phyloP scores from a whole-genome alignment of 306 rosid species.

The Benincasa hispida region DNA sequence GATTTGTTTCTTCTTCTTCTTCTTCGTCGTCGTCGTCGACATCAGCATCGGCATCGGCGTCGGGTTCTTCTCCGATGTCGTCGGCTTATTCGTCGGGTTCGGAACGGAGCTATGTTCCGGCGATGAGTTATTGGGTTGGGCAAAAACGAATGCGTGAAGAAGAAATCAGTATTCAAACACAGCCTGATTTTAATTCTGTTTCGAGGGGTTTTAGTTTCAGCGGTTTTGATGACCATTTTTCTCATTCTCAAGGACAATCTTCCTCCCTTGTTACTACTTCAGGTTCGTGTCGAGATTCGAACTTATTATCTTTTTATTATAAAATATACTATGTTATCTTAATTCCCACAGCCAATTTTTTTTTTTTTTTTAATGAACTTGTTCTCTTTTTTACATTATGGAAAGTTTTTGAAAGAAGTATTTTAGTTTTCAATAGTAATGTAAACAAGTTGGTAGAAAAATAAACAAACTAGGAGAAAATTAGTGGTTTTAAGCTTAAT shows the following conservation, averaged over 20 bases:
- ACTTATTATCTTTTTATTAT: no score
- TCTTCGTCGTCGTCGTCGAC: background rate
- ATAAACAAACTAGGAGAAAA: no score
- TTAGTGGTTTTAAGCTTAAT: no score
- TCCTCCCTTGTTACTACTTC: background rate
- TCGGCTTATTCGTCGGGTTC: background rate
- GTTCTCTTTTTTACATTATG: no score
- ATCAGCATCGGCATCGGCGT: background rate
- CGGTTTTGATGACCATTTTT: conserved; percentile 14
- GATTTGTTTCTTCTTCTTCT: conserved; percentile 11
- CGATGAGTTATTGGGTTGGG: conserved; percentile 15
- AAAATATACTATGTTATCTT: no score
- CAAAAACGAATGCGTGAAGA: conserved; percentile 65
- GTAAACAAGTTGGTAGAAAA: no score
- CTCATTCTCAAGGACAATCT: background rate
- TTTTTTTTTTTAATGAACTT: no score
- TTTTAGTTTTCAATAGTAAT: no score
- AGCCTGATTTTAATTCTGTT: background rate
- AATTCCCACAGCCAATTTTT: no score
- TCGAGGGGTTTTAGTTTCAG: background rate
- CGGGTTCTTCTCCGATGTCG: background rate
- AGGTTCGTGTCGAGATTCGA: no score
- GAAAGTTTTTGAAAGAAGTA: no score
- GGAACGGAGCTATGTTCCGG: background rate
- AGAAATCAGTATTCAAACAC: background rate